Evolutionary conservation across 2,329 filamentous ascomycete species (phyloP), one percentile per base, ranked within the genome.

Genomic region (Aspergillus uvarum): DNA sequence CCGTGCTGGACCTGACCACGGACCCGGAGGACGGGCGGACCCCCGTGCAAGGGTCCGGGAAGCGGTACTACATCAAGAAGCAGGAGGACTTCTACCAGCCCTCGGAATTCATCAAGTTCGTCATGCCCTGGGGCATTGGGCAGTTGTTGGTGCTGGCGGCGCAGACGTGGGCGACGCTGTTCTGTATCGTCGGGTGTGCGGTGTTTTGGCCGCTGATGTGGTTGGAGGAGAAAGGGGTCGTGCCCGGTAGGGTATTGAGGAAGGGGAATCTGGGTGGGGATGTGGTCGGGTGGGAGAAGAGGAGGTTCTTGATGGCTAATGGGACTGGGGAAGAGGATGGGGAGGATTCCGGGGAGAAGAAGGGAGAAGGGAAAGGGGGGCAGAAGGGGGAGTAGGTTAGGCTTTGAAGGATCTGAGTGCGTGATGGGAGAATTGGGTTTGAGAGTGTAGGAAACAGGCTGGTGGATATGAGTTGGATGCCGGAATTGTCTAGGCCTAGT

Each of bases 61-160:
- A 68, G 22, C 82, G 82, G 59, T 95, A 92, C 77, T 90, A 88
- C 71, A 93, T 96, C 63, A 75, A 81, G 6, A 83, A 81, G 19
- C 92, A 96, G 72, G 87, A 96, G 65, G 92, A 96, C 71, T 77
- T 93, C 7, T 96, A 96, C 70, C 90, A 94, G 68, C 81, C 86
- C 0, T 88, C 87, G 52, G 89, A 96, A 66, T 88, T 88, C 63
- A 79, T 94, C 62, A 88, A 88, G 67, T 95, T 96, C 70, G 67
- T 93, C 19, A 68, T 84, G 16, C 86, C 89, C 10, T 84, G 80
- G 11, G 82, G 88, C 0, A 1, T 44, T 19, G 86, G 85, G 0
- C 75, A 80, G 7, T 69, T 84, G 24, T 32, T 88, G 1, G 74
- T 92, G 1, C 80, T 84, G 74, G 63, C 82, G 3, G 89, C 84